Evolutionary conservation across 106 monocot genomes (phyloP).

Genomic region (Dendrobium catenatum): DNA sequence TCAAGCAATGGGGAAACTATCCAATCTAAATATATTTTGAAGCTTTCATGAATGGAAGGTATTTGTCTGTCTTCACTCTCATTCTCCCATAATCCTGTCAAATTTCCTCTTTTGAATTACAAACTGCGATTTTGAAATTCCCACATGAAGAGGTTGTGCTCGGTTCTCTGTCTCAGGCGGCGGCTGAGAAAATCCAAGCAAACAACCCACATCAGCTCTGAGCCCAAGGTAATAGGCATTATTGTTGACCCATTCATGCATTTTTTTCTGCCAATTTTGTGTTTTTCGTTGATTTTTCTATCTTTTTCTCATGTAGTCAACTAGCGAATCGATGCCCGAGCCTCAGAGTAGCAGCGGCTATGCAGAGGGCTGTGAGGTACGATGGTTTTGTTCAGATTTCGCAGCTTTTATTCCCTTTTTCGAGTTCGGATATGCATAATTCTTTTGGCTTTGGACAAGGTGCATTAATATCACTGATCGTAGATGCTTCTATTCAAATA

Average conservation of each 20-base stretch:
- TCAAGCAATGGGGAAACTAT: neutral
- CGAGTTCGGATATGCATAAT: neutral
- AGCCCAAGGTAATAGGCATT: neutral
- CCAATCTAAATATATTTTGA: neutral
- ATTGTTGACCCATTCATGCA: neutral
- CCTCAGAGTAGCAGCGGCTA: neutral
- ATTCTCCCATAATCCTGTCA: neutral
- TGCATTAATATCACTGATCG: neutral
- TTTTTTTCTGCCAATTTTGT: neutral
- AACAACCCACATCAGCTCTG: neutral
- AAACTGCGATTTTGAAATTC: neutral
- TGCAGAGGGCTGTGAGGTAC: neutral
- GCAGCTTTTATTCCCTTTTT: neutral
- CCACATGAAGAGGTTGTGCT: slow-evolving; percentile 1
- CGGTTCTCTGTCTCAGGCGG: neutral
- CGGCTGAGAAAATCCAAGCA: neutral
- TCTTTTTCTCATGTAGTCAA: neutral
- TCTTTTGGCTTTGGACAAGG: neutral
- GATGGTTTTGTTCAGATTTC: neutral
- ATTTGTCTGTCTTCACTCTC: neutral
- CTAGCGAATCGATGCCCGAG: neutral
- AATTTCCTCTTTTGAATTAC: neutral
- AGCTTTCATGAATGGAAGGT: neutral
- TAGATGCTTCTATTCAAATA: neutral
- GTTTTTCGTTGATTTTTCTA: slow-evolving; percentile 2